Evolutionary conservation across 768 basidiomycete species (phyloP), one percentile per base, ranked within the genome.

Genomic region (Lactarius hatsudake): DNA sequence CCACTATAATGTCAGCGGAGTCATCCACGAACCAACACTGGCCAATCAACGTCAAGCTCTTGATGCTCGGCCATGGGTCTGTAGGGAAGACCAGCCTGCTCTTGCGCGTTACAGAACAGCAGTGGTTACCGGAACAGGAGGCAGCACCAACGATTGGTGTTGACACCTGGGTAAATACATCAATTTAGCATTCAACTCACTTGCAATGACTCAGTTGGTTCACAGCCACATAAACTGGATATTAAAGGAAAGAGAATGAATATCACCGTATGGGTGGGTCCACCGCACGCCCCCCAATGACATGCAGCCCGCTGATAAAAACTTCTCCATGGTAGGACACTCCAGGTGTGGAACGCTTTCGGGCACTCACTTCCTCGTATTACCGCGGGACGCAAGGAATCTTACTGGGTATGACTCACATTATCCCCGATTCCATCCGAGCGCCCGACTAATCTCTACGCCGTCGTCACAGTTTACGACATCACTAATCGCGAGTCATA

Each of bases 271-370:
- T 98, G 96, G 96, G 95, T 96, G 71, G 67, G 88, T 76, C n/a
- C 32, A 32, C 34, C 13, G 40, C 13, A 32, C 32, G 8, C 8
- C 26, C 55, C 32, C 48, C 26, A 32, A 38, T 17, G 60, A 18
- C 30, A 59, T 59, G 48, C 43, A 20, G n/a, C 34, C 5, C 34
- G 6, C 45, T 54, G 45, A 28, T 6, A 62, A 63, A 15, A 53
- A 13, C 10, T 30, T 55, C 5, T 32, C 45, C 23, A 20, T 61
- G 42, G 26, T 73, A 94, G 93, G 93, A 96, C 72, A 96, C 94
- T 1, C 93, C 95, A 59, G 96, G 96, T 0, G 96, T 98, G 76
- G 96, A 98, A 76, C 87, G 96, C 6, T 98, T 97, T 75, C 83
- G 94, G 61, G 96, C 95, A 3, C 89, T 98, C 71, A 98, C 96